Conservation (phyloP, 176 grass and related monocot species). For the Oryza meyeriana region DNA sequence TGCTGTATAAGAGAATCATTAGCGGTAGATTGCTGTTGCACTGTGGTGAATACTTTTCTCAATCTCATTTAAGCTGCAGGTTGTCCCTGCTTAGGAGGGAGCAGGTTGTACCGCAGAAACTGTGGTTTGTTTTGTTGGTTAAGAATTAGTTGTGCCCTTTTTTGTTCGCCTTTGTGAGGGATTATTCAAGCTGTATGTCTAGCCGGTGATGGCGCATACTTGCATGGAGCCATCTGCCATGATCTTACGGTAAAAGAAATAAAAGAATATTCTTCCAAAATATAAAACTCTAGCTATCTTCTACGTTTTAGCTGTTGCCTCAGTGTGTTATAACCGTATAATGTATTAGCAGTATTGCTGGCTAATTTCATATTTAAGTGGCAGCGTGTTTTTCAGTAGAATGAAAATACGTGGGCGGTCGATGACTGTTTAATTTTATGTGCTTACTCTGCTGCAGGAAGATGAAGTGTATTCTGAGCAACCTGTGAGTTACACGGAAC, state of each 20-base stretch:
- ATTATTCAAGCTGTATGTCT: neutral
- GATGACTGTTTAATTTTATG: neutral
- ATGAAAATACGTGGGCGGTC: neutral
- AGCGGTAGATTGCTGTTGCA: neutral
- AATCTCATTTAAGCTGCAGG: neutral
- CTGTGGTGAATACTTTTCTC: neutral
- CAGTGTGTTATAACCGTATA: neutral
- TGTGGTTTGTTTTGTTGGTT: neutral
- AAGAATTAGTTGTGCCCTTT: neutral
- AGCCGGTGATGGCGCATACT: neutral
- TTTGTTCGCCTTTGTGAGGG: neutral
- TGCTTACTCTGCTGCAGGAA: constrained; percentile 49
- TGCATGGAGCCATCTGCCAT: neutral
- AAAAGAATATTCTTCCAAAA: neutral
- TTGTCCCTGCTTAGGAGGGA: neutral
- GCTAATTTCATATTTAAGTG: neutral
- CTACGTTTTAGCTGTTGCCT: neutral
- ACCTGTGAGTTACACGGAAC: constrained; percentile 25
- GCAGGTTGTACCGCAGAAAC: neutral
- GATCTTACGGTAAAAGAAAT: neutral
- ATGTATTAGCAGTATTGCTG: neutral
- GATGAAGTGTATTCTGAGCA: constrained; percentile 58
- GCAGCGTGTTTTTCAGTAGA: neutral
- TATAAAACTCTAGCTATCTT: neutral
- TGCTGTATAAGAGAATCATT: constrained; percentile 16